phyloP scores from a whole-genome alignment of 2,329 filamentous ascomycete species.

The Orbilia quercus region DNA sequence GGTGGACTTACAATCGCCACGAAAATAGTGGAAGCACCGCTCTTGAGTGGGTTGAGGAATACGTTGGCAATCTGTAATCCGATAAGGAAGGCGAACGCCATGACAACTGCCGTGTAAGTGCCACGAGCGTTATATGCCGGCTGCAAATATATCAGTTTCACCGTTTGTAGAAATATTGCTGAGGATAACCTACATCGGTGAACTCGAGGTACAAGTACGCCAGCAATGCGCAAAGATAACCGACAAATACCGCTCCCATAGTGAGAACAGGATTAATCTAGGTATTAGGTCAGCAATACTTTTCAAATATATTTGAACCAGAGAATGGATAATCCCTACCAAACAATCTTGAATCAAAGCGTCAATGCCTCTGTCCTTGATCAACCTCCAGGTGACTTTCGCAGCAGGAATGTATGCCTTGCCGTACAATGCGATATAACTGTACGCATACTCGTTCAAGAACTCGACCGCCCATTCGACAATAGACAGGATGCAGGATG shows the following conservation, averaged over 20 bases:
- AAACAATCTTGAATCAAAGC: constrained; percentile 90
- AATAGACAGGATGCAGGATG: constrained; percentile 79
- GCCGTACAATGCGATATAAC: constrained; percentile 91
- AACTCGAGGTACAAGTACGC: constrained; percentile 88
- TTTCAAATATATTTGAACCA: background rate
- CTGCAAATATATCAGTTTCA: constrained; percentile 10
- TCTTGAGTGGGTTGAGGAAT: constrained; percentile 87
- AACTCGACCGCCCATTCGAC: constrained; percentile 89
- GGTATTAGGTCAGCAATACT: background rate
- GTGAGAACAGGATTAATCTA: constrained; percentile 69
- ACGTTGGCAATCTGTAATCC: constrained; percentile 89
- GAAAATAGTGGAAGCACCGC: constrained; percentile 92
- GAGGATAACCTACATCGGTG: constrained; percentile 81
- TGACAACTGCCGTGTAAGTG: constrained; percentile 77
- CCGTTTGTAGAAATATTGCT: constrained; percentile 63
- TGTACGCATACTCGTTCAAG: constrained; percentile 91
- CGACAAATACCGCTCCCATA: constrained; percentile 84
- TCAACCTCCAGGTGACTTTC: constrained; percentile 90
- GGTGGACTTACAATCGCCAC: constrained; percentile 76
- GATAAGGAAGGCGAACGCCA: constrained; percentile 88
- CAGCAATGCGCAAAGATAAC: constrained; percentile 81
- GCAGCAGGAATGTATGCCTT: constrained; percentile 86
- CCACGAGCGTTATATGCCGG: constrained; percentile 59
- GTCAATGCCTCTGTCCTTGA: constrained; percentile 90
- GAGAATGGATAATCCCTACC: constrained; percentile 21